Evolutionary conservation across 306 rosid genomes (phyloP), one percentile per base, ranked within the genome.

Genomic region (Mucuna pruriens): DNA sequence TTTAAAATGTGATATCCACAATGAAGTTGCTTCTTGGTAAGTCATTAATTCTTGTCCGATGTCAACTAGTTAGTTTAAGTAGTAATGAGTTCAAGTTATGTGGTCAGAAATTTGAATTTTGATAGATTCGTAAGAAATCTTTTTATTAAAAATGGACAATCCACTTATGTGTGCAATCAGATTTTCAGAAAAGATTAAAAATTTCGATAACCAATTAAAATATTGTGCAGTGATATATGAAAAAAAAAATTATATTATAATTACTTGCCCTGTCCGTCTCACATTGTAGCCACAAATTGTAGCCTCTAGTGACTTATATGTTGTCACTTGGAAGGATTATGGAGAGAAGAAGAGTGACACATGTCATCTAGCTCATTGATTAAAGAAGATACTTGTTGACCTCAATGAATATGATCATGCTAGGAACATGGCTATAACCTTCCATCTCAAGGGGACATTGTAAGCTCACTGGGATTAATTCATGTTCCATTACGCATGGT

Each of bases 301-400:
- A 91, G 82, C 89, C 97, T 1, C 85, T 95, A 84, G 91, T 95
- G 77, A 89, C 90, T 86, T 91, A 90, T 29, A 87, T 93, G 54
- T 83, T 93, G 65, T 80, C 79, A 2, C 87, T 91, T 17, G 97
- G 93, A 78, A 93, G 85, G 88, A 85, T 86, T 57, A 60, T 93
- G 84, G 97, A 95, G 88, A 92, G 89, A 84, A 92, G 90, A 82
- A 90, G 87, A 88, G 88, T 38, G 92, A 91, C 80, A 87, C 87
- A 7, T 81, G 79, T 33, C 88, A 89, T 82, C 92, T 95, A 36
- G 97, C 97, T 7, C 94, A 97, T 64, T 90, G 97, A 54, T 78
- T 95, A 60, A 95, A 92, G 89, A 95, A 95, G 88, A 86, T 92
- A 88, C 90, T 95, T 34, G 97, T 92, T 51, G 98, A 95, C 78